phyloP scores from a whole-genome alignment of 2,329 filamentous ascomycete species.

The Fusarium albidum region DNA sequence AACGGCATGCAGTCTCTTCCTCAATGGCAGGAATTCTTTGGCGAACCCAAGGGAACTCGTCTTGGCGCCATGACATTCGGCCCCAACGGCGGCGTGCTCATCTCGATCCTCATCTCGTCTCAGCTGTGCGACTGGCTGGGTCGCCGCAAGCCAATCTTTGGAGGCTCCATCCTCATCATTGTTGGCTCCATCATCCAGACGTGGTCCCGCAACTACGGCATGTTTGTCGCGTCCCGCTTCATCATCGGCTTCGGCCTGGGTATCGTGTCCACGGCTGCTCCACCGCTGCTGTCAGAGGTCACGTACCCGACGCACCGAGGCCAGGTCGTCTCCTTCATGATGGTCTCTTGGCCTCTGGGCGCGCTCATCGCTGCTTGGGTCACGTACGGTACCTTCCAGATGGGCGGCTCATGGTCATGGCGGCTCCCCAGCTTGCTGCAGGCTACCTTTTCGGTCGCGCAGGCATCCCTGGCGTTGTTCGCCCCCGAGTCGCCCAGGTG shows the following conservation, averaged over 20 bases:
- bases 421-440: slow-evolving; percentile 59
- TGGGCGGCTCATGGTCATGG: slow-evolving; percentile 55
- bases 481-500: slow-evolving; percentile 34
- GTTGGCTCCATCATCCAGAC: slow-evolving; percentile 41
- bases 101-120: slow-evolving; percentile 37
- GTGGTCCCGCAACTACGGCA: slow-evolving; percentile 42
- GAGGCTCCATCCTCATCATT: slow-evolving; percentile 41
- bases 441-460: slow-evolving; percentile 39
- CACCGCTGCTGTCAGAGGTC: slow-evolving; percentile 47
- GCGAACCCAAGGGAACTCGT: slow-evolving; percentile 38
- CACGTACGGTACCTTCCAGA: slow-evolving; percentile 53
- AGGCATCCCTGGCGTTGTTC: slow-evolving; percentile 19
- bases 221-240: slow-evolving; percentile 47
- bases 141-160: slow-evolving; percentile 38
- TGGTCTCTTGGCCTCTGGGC: slow-evolving; percentile 30
- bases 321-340: slow-evolving; percentile 42
- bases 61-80: slow-evolving; percentile 44
- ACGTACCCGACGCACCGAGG: slow-evolving; percentile 48
- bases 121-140: slow-evolving; percentile 42
- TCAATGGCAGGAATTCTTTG: slow-evolving; percentile 43
- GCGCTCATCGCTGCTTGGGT: slow-evolving; percentile 37
- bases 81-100: slow-evolving; percentile 35
- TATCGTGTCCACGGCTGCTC: slow-evolving; percentile 41
- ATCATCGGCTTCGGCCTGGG: slow-evolving; percentile 53
- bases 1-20: slow-evolving; percentile 46